Base-by-base conservation (phyloP, 495 filamentous ascomycete genomes). In the Xanthoparmelia taractica region DNA sequence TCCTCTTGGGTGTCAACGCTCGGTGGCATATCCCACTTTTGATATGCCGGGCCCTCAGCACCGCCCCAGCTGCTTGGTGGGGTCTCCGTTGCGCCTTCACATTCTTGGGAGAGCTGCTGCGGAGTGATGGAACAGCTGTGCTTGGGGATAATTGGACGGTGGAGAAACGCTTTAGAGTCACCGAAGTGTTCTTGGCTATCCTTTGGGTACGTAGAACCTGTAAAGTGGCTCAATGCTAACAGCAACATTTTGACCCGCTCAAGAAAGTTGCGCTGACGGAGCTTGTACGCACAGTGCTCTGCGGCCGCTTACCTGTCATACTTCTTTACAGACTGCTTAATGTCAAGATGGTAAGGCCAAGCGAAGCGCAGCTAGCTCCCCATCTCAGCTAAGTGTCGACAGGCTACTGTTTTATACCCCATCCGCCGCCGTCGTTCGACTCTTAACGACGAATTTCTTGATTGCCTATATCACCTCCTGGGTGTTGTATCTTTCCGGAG, bases 331-430 rank as follows among this genome's bases (percentile, higher is more conserved):
- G 90, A 96, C 76, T 91, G 89, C 74, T 85, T 94, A 70, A 96
- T 96, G 90, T 91, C 87, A 66, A 85, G 91, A 72, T 94, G 90
- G 90, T 89, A 65, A n/a, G 78, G 61, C 18, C 38, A 15, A 36
- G 60, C 54, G 12, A 17, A 27, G 33, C 33, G 23, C 7, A 18
- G 29, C 13, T 1, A 48, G 20, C 47, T 57, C 5, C 37, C 50
- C 36, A 18, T 23, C 43, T 18, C 23, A n/a, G 55, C 63, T 64
- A 13, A 59, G 20, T 11, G 8, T 37, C 57, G 29, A 12, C 57
- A 90, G 87, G 88, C 87, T 96, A 70, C 76, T 96, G 62, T 87
- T 91, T 73, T 96, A 94, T 78, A 92, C 89, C 47, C 90, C 91
- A 18, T 87, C 79, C 65, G 91, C 89, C 55, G 92, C 91, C 55